These are phyloP conservation scores for Aspergillus caelatus DNA, from an alignment of 2,329 filamentous ascomycete genomes.

Conservation along the genomic window DNA sequence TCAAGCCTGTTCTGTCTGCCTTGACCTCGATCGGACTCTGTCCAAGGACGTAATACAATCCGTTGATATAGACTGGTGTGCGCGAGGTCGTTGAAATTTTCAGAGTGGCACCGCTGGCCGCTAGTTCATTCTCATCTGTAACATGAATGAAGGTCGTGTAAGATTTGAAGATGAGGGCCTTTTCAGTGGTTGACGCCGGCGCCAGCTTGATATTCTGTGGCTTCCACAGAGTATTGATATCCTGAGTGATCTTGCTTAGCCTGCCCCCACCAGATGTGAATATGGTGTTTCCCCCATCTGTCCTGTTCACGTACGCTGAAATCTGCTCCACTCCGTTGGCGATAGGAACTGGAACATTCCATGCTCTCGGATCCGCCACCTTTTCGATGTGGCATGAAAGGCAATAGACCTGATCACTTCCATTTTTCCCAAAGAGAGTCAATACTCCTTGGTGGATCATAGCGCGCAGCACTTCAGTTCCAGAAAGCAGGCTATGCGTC, in stretches of 20 bases:
- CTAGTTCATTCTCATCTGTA: background rate
- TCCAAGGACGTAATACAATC: constrained; percentile 10
- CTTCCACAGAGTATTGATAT: background rate
- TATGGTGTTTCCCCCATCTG: constrained; percentile 15
- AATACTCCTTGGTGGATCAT: constrained; percentile 5
- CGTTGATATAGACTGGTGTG: constrained; percentile 12
- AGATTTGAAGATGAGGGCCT: constrained; percentile 2
- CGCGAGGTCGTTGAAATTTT: background rate
- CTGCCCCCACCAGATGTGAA: constrained; percentile 7
- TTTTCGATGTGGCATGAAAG: background rate
- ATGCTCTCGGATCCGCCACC: background rate
- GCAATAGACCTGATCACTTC: constrained; percentile 9
- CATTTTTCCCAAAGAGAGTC: constrained; percentile 6
- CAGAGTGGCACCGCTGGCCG: background rate
- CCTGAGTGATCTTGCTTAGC: constrained; percentile 4
- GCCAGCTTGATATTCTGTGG: constrained; percentile 4
- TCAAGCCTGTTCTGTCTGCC: background rate
- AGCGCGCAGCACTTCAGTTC: constrained; percentile 5
- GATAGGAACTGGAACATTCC: constrained; percentile 11
- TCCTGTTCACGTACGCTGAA: constrained; percentile 8
- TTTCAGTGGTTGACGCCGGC: background rate
- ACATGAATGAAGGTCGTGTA: constrained; percentile 9
- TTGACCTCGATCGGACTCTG: background rate
- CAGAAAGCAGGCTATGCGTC: background rate
- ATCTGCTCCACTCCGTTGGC: constrained; percentile 7